Base-by-base conservation (phyloP, 2,329 filamentous ascomycete species). In the Fusarium continuum region DNA sequence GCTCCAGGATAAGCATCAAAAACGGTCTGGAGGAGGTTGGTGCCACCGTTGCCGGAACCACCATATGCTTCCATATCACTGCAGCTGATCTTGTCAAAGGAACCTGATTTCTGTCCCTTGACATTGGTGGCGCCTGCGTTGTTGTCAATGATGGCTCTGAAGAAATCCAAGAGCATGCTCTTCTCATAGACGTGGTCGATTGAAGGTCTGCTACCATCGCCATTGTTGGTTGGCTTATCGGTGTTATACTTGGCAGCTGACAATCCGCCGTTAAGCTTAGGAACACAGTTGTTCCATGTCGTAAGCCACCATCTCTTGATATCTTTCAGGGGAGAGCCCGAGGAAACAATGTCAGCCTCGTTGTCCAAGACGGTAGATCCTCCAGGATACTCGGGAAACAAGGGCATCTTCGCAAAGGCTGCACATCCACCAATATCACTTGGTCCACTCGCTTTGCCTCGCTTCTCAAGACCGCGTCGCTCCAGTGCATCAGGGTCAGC, bases 111-210 rank as follows among this genome's bases (percentile, higher is more conserved):
- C 2, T 13, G 14, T 4, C 40, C 48, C 6, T 23, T n/a, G 1
- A 61, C 26, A 13, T 14, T 36, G 0, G 28, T 7, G 3, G 5
- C 19, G 13, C 1, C 10, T 5, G 10, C 25, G 0, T 6, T 31
- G 1, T n/a, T 14, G 10, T 59, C 31, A 5, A 62, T 17, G 8
- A 64, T 64, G 1, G 17, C 10, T 0, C 0, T 14, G n/a, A 54
- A 61, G 10, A 46, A 65, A 6, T 65, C 48, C 19, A 36, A 19
- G 0, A 65, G 41, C 44, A 51, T 57, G 5, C 47, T 61, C 55
- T 65, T 65, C 22, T 64, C 62, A 3, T 51, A 65, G 1, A 61
- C 34, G 10, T 64, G 62, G 17, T 65, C 62, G 1, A 46, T 61
- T 1, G 52, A 50, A 1, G 34, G 38, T 13, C 17, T 16, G 19